Base-by-base conservation (phyloP, 2,329 filamentous ascomycete genomes). In the Colletotrichum abscissum region DNA sequence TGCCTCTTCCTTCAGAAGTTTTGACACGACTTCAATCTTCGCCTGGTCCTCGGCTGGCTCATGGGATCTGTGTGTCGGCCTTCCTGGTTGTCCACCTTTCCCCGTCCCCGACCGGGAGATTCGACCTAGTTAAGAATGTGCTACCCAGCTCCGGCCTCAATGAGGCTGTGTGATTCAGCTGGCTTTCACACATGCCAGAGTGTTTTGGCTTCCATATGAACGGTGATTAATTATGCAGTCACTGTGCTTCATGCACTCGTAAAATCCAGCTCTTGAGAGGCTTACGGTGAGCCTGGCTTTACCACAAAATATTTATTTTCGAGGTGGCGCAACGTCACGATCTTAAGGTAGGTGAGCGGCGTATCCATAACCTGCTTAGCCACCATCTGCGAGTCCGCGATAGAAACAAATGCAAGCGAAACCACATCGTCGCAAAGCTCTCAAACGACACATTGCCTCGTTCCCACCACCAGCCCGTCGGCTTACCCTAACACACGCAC, bases 61-160 rank as follows among this genome's bases (percentile, higher is more conserved):
- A 2, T 46, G 33, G 26, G 49, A 30, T 24, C n/a, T 58, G 26
- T 58, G 54, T 42, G 38, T 14, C 58, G 12, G 26, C 19, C 7
- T 24, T 26, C 14, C n/a, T 65, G 26, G 38, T 24, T 54, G 28
- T 7, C 67, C 38, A 35, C 52, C 52, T 35, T 38, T 11, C 67
- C 60, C 55, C 52, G 46, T 35, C 26, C 6, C 62, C 60, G 67
- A 59, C 60, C 54, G 54, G 49, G 35, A n/a, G 33, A 64, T 63
- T 49, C 67, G 14, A 62, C 56, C 33, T 62, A 24, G 59, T 52
- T 22, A 5, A 56, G 11, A 56, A 22, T 28, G 54, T 22, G 19
- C 19, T 22, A n/a, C 42, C 42, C 7, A 49, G 42, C 42, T 22
- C 2, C 42, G 19, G 42, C 19, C 8, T n/a, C 19, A 22, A n/a